Evolutionary conservation across 306 rosid genomes (phyloP).

Genomic region (Nissolia schottii): DNA sequence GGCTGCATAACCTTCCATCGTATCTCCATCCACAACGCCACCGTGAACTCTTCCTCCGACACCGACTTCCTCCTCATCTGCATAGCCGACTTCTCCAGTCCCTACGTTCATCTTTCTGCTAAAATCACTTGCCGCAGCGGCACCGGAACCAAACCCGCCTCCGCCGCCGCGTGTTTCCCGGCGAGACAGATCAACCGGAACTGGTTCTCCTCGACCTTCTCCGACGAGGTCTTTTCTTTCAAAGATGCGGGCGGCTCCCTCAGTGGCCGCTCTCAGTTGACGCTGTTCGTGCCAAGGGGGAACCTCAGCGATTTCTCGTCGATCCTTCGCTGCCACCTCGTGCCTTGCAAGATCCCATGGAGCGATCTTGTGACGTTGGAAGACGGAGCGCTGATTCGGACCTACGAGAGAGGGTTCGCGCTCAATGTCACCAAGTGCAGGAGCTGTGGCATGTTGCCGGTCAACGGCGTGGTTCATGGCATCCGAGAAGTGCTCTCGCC

Average conservation of each 20-base stretch:
- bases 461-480: slow-evolving; percentile 36
- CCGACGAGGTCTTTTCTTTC: slow-evolving; percentile 2
- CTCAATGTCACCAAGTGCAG: slow-evolving; percentile 33
- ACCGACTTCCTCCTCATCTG: slow-evolving; percentile 44
- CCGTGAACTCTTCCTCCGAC: slow-evolving; percentile 31
- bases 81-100: slow-evolving; percentile 40
- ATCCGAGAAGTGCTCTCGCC: background rate
- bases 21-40: slow-evolving; percentile 52
- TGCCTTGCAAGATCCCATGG: slow-evolving; percentile 52
- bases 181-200: background rate
- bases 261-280: slow-evolving; percentile 18
- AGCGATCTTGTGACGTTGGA: slow-evolving; percentile 26
- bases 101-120: slow-evolving; percentile 21
- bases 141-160: background rate
- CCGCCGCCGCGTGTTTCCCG: background rate
- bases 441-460: background rate
- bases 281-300: slow-evolving; percentile 40
- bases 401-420: slow-evolving; percentile 31
- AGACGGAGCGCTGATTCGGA: slow-evolving; percentile 33
- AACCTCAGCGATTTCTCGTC: slow-evolving; percentile 21
- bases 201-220: background rate
- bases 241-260: slow-evolving; percentile 1
- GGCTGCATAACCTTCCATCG: too few relatives aligned
- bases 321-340: slow-evolving; percentile 43
- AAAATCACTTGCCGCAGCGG: background rate